phyloP scores from a whole-genome alignment of 1,284 basidiomycete genomes.

The Leccinum angustisporum region DNA sequence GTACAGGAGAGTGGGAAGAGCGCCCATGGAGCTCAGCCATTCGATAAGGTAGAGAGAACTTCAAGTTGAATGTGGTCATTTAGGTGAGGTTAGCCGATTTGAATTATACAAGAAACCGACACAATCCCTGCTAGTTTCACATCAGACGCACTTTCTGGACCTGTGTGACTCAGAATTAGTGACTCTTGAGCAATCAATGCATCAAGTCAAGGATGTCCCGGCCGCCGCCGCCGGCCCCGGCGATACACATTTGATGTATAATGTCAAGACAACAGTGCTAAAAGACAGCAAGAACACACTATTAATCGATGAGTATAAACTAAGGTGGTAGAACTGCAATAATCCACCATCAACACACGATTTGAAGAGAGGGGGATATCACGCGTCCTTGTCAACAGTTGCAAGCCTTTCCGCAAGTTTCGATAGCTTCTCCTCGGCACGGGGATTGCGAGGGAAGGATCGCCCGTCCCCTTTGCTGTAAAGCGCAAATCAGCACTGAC shows the following conservation, averaged over 20 bases:
- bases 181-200: too few relatives aligned
- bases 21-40: too few relatives aligned
- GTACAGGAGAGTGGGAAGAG: too few relatives aligned
- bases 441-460: constrained; percentile 63
- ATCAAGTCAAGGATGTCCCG: neutral
- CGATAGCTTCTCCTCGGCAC: constrained; percentile 60
- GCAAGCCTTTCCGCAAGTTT: constrained; percentile 60
- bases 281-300: constrained; percentile 12
- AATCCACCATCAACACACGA: constrained; percentile 1
- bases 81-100: neutral
- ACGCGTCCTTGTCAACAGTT: constrained; percentile 49
- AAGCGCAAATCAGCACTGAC: constrained; percentile 8
- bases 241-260: neutral
- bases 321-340: neutral
- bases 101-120: neutral
- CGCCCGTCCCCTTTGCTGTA: constrained; percentile 64
- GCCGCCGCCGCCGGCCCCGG: neutral
- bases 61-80: neutral
- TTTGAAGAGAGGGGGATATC: constrained; percentile 5
- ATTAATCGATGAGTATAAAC: constrained; percentile 6
- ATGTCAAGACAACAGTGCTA: constrained; percentile 15
- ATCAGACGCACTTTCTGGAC: too few relatives aligned
- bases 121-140: neutral
- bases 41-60: neutral
- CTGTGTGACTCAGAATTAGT: too few relatives aligned